These are phyloP conservation scores for Alternaria sp. DNA, from an alignment of 2,329 filamentous ascomycete species.

Conservation along the genomic window DNA sequence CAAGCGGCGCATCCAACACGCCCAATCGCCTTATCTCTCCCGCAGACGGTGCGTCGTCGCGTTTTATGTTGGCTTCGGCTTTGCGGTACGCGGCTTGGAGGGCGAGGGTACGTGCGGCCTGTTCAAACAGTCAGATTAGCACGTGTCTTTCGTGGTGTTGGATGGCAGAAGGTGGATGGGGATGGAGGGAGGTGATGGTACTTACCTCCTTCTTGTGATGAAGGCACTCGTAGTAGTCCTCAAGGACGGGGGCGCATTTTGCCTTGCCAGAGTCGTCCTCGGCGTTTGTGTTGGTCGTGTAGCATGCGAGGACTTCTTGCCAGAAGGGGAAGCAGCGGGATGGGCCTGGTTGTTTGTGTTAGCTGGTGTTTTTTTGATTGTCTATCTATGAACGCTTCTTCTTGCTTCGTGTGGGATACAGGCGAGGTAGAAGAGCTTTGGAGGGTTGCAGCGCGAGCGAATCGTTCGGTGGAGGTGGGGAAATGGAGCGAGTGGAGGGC, in stretches of 20 bases:
- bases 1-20: slow-evolving; percentile 76
- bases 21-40: slow-evolving; percentile 89
- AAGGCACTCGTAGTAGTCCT: slow-evolving; percentile 98
- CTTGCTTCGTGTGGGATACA: too few relatives aligned
- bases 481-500: not conserved
- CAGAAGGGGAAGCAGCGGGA: slow-evolving; percentile 98
- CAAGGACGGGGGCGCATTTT: slow-evolving; percentile 83
- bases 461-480: not conserved
- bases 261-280: slow-evolving; percentile 82
- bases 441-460: not conserved
- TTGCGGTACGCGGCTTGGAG: slow-evolving; percentile 87
- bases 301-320: slow-evolving; percentile 98
- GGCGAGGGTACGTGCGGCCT: slow-evolving; percentile 79
- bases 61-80: slow-evolving; percentile 72
- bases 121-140: not conserved
- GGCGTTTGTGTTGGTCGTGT: slow-evolving; percentile 87
- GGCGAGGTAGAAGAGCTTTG: not conserved
- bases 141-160: too few relatives aligned
- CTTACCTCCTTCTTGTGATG: slow-evolving; percentile 98
- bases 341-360: slow-evolving; percentile 56
- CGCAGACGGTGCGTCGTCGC: slow-evolving; percentile 81
- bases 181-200: slow-evolving; percentile 4
- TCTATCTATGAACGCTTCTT: not conserved
- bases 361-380: not conserved
- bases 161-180: too few relatives aligned